Evolutionary conservation across 208 protist species (phyloP).

Genomic region (Acanthamoeba royreba): DNA sequence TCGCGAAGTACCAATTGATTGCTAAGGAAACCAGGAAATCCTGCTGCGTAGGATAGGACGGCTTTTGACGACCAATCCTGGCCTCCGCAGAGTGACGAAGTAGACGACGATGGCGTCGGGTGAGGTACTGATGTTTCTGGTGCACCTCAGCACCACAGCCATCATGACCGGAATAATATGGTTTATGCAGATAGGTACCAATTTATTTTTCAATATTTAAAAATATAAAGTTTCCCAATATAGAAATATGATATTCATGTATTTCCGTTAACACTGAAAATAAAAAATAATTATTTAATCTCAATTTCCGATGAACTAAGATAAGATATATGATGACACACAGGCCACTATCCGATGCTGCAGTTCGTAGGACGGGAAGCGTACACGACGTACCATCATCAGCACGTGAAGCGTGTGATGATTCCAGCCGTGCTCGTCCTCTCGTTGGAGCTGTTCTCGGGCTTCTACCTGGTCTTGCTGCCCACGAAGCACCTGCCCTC

Average conservation of each 20-base stretch:
- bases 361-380: not conserved
- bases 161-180: not conserved
- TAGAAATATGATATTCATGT: too few species aligned
- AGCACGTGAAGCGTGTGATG: slow-evolving; percentile 15
- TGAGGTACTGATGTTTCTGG: not conserved
- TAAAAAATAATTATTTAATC: not conserved
- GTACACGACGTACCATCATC: not conserved
- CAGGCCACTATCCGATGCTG: not conserved
- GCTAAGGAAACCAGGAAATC: too few species aligned
- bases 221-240: too few species aligned
- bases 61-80: too few species aligned
- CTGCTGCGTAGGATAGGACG: too few species aligned
- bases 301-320: not conserved
- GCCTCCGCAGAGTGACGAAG: too few species aligned
- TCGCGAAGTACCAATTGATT: too few species aligned
- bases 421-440: not conserved
- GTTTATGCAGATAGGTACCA: slow-evolving; percentile 19
- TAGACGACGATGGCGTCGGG: not conserved
- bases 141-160: not conserved
- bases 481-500: not conserved
- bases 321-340: too few species aligned
- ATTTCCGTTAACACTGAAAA: not conserved
- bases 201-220: too few species aligned
- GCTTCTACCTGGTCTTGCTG: not conserved
- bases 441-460: not conserved